Evolutionary conservation across 2,329 filamentous ascomycete species (phyloP).

Genomic region (Epichloe hybrida): DNA sequence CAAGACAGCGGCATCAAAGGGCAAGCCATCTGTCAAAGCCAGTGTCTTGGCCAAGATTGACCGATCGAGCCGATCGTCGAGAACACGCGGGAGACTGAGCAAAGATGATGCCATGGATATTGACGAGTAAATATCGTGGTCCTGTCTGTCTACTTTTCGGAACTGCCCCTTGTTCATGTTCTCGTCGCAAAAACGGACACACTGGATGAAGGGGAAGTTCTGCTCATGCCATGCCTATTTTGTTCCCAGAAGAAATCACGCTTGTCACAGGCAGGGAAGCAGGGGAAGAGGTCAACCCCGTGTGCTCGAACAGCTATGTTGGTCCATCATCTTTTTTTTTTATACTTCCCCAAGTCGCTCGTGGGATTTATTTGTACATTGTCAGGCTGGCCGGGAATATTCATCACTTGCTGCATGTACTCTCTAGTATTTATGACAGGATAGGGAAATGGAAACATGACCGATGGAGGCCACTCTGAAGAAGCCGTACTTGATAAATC

Average conservation of each 20-base stretch:
- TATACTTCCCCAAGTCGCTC: too few relatives aligned
- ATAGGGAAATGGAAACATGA: too few relatives aligned
- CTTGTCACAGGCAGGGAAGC: too few relatives aligned
- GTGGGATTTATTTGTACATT: too few relatives aligned
- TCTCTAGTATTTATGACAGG: too few relatives aligned
- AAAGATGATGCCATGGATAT: slow-evolving; percentile 23
- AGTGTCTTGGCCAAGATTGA: slow-evolving; percentile 10
- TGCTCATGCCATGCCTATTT: background rate
- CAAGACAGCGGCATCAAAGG: slow-evolving; percentile 11
- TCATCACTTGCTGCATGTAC: too few relatives aligned
- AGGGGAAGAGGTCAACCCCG: too few relatives aligned
- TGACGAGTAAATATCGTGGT: slow-evolving; percentile 13
- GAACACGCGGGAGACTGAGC: slow-evolving; percentile 12
- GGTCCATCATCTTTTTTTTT: too few relatives aligned
- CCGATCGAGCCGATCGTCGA: slow-evolving; percentile 12
- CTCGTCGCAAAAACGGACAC: background rate
- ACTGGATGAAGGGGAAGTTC: background rate
- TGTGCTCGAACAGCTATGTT: too few relatives aligned
- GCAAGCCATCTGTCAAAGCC: slow-evolving; percentile 13
- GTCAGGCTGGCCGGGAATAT: too few relatives aligned
- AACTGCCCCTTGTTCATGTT: background rate
- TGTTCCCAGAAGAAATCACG: background rate
- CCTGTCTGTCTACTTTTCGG: slow-evolving; percentile 4
- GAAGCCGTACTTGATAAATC: too few relatives aligned
- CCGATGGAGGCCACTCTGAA: too few relatives aligned